Evolutionary conservation across 495 filamentous ascomycete genomes (phyloP).

Genomic region (Xylaria longipes): DNA sequence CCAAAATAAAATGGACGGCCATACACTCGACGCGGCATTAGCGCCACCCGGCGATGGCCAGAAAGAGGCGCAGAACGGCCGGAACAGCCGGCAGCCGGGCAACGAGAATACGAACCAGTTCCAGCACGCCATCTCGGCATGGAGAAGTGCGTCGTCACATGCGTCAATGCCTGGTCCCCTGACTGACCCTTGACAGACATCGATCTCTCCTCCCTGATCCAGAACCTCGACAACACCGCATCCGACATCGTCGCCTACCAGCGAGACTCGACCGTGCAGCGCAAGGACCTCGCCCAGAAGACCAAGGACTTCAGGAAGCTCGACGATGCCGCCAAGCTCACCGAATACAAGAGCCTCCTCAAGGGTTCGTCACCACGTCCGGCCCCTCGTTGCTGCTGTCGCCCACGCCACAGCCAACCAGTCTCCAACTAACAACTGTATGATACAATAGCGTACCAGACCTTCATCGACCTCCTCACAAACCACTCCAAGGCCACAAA

Average conservation of each 20-base stretch:
- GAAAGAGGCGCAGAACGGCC: background rate
- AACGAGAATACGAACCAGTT: slow-evolving; percentile 82
- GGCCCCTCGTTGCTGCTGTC: background rate
- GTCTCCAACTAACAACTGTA: background rate
- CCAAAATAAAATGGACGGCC: slow-evolving; percentile 31
- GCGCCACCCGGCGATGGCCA: slow-evolving; percentile 31
- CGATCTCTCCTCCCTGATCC: slow-evolving; percentile 83
- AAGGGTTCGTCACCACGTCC: slow-evolving; percentile 64
- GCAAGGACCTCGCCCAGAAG: slow-evolving; percentile 97
- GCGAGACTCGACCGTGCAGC: slow-evolving; percentile 87
- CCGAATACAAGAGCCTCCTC: slow-evolving; percentile 85
- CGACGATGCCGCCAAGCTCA: slow-evolving; percentile 86
- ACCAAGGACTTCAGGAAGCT: slow-evolving; percentile 98
- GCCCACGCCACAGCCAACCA: background rate
- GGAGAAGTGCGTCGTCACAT: slow-evolving; percentile 75
- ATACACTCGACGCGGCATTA: slow-evolving; percentile 30
- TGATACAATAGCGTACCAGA: slow-evolving; percentile 78
- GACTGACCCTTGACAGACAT: slow-evolving; percentile 66
- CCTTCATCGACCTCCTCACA: slow-evolving; percentile 93
- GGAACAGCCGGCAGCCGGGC: slow-evolving; percentile 21
- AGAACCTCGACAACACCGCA: slow-evolving; percentile 86
- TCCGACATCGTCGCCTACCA: slow-evolving; percentile 93
- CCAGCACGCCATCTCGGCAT: slow-evolving; percentile 91
- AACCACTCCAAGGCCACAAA: slow-evolving; percentile 93
- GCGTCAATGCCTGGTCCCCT: slow-evolving; percentile 34